These are phyloP conservation scores for Aspergillus felis DNA, from an alignment of 2,329 filamentous ascomycete genomes.

Conservation along the genomic window DNA sequence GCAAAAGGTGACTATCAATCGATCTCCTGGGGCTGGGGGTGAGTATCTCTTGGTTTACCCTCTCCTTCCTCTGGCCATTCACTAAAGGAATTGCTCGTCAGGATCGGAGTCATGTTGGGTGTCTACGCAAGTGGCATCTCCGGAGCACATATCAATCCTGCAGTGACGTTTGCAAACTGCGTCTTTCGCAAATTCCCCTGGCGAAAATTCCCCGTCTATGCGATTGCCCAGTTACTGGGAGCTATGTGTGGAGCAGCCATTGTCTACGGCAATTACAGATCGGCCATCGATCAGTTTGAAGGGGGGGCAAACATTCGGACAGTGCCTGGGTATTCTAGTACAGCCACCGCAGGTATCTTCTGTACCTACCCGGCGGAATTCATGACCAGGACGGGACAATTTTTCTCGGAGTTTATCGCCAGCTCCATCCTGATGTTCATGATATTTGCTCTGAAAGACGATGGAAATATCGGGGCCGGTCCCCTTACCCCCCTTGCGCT, in stretches of 20 bases:
- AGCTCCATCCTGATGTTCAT: slow-evolving; percentile 66
- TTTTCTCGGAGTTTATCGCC: slow-evolving; percentile 69
- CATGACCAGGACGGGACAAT: slow-evolving; percentile 62
- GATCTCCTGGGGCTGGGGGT: slow-evolving; percentile 51
- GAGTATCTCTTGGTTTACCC: slow-evolving; percentile 16
- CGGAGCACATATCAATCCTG: slow-evolving; percentile 66
- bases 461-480: slow-evolving; percentile 50
- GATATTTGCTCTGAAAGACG: slow-evolving; percentile 63
- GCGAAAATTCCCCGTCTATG: slow-evolving; percentile 66
- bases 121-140: slow-evolving; percentile 59
- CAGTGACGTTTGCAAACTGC: slow-evolving; percentile 67
- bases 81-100: slow-evolving; percentile 18
- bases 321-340: slow-evolving; percentile 53
- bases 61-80: slow-evolving; percentile 3
- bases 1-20: slow-evolving; percentile 48
- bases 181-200: slow-evolving; percentile 66
- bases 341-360: slow-evolving; percentile 66
- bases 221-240: slow-evolving; percentile 62
- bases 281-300: slow-evolving; percentile 62
- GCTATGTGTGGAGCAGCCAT: slow-evolving; percentile 60
- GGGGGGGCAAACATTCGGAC: slow-evolving; percentile 57
- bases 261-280: slow-evolving; percentile 61
- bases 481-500: slow-evolving; percentile 57
- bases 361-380: slow-evolving; percentile 64
- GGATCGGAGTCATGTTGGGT: slow-evolving; percentile 65